Percentiles rank a stretch among this genome's conserved stretches.
Conservation (phyloP, 2,329 filamentous ascomycete species). For the Phaeophleospora eucalypticola region DNA sequence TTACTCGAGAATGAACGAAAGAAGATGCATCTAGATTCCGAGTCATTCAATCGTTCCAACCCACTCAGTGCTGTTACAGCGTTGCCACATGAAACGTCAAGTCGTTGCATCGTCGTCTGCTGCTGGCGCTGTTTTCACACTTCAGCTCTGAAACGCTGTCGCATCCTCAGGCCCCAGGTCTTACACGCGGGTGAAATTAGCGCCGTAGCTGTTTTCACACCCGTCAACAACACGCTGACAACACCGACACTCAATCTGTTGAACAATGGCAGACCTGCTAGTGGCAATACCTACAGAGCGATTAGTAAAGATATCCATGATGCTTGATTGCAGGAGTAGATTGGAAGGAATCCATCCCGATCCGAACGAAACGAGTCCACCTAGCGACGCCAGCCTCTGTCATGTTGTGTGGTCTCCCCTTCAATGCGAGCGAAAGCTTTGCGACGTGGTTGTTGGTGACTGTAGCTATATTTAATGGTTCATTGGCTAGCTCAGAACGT, state of each 20-base stretch:
- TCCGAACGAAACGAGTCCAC: not conserved
- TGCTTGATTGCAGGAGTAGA: not conserved
- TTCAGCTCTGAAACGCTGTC: constrained; percentile 1
- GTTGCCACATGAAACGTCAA: too few relatives aligned
- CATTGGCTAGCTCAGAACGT: not conserved
- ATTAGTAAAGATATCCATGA: not conserved
- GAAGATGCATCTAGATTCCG: too few relatives aligned
- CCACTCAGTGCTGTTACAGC: too few relatives aligned
- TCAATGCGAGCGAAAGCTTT: not conserved
- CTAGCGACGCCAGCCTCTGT: not conserved
- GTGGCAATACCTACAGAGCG: not conserved
- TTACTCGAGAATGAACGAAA: too few relatives aligned
- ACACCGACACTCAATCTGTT: constrained; percentile 1
- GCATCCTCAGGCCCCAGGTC: not conserved
- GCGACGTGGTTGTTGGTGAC: not conserved
- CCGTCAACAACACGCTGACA: constrained; percentile 25
- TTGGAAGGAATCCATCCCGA: not conserved
- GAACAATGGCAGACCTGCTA: too few relatives aligned
- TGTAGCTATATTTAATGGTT: not conserved
- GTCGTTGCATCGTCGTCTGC: too few relatives aligned
- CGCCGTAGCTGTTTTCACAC: constrained; percentile 44
- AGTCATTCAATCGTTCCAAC: too few relatives aligned
- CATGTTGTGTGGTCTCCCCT: not conserved
- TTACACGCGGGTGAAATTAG: constrained; percentile 34
- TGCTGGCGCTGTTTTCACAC: too few relatives aligned